Base-by-base conservation (phyloP, 2,329 filamentous ascomycete genomes). In the Stagonosporopsis cucurbitacearum region DNA sequence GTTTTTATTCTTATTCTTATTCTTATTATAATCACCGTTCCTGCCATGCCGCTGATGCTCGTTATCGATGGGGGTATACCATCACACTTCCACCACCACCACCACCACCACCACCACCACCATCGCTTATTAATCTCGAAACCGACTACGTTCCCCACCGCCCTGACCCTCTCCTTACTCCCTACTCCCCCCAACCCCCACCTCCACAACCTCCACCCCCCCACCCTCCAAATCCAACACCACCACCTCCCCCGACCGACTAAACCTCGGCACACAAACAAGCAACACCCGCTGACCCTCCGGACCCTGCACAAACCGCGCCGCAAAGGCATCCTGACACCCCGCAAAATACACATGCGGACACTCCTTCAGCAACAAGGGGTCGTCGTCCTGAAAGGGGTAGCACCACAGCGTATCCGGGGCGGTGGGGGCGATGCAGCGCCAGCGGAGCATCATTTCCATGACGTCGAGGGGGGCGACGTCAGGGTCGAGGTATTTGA, bases 351-450 rank as follows among this genome's bases (percentile, higher is more conserved):
- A 98, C 28, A 99, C 81, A 69, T 99, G 94, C 2, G 95, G 95
- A 60, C 91, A 96, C 17, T 87, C 80, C 60, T 88, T 86, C 67
- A 99, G 82, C 39, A 98, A 89, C 70, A 98, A 96, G 0, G 91
- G 92, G 70, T 99, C 96, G 45, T 92, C 85, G 17, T 95, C 90
- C 76, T 98, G 93, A 77, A 96, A 99, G 0, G 95, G 95, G 71
- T 98, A 99, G 70, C 90, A 93, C 91, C 92, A 96, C 39, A 99
- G 74, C 0, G 96, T 99, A 76, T 99, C 96, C 0, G 96, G 95
- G 1, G 95, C 95, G 0, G 95, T 99, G 1, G 95, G 95, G 5
- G 95, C 95, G 63, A 87, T 87, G 71, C 92, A 91, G 59, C 95
- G 85, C 95, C 95, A 99, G 56, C 92, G 84, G 63, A 96, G 87